phyloP scores from a whole-genome alignment of 2,329 filamentous ascomycete species.

The Alternaria arbusti region DNA sequence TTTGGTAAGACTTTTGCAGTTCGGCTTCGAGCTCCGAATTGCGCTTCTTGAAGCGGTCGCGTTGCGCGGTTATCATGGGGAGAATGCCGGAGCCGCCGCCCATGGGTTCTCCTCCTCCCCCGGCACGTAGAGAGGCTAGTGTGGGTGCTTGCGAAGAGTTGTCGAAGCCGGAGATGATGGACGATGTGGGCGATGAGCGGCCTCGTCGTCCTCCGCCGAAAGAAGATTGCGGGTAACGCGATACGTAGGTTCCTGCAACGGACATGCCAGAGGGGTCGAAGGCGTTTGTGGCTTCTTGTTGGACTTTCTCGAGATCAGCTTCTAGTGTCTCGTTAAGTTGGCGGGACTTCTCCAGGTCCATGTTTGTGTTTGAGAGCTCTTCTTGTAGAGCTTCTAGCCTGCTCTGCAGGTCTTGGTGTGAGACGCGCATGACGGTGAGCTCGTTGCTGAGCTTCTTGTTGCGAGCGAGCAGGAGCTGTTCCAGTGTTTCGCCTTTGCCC shows the following conservation, averaged over 20 bases:
- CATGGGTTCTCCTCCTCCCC: conserved; percentile 64
- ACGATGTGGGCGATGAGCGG: conserved; percentile 88
- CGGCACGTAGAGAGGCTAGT: conserved; percentile 64
- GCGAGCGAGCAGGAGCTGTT: conserved; percentile 86
- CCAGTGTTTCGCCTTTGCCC: conserved; percentile 78
- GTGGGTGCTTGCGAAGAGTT: conserved; percentile 43
- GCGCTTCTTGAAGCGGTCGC: conserved; percentile 97
- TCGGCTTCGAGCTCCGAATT: conserved; percentile 91
- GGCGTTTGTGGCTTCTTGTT: conserved; percentile 81
- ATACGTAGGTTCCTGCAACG: conserved; percentile 88
- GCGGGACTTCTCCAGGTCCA: conserved; percentile 83
- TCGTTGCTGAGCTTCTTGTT: conserved; percentile 98
- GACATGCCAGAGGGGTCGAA: conserved; percentile 88
- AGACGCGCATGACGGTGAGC: conserved; percentile 88
- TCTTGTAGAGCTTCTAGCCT: conserved; percentile 82
- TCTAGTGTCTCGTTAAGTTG: conserved; percentile 88
- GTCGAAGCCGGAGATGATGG: conserved; percentile 97
- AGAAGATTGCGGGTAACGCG: conserved; percentile 73
- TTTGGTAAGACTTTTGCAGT: conserved; percentile 81
- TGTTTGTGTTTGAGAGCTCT: conserved; percentile 81
- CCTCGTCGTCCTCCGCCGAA: conserved; percentile 62
- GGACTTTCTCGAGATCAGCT: conserved; percentile 85
- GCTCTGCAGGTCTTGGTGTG: conserved; percentile 87
- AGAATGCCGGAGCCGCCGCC: conserved; percentile 86
- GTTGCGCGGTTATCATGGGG: conserved; percentile 97